These are phyloP conservation scores for Paraphoma sp. DNA, from an alignment of 2,329 filamentous ascomycete genomes.

Conservation along the genomic window DNA sequence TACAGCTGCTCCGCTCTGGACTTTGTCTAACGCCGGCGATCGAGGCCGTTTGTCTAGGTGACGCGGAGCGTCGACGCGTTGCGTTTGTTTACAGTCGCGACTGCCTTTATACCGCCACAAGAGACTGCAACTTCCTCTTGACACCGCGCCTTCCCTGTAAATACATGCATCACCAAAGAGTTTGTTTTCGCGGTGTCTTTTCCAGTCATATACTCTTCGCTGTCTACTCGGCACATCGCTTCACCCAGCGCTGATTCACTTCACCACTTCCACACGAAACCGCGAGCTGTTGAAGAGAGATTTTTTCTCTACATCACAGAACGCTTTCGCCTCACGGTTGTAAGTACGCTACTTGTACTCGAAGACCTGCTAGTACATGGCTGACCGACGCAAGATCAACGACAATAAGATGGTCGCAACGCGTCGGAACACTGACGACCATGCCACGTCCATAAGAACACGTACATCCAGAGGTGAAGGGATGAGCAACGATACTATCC, in stretches of 20 bases:
- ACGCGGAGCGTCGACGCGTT: background rate
- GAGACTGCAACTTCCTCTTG: conserved; percentile 14
- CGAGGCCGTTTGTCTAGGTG: background rate
- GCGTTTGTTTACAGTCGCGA: conserved; percentile 9
- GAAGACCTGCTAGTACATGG: background rate
- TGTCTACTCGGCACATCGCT: background rate
- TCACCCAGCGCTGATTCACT: background rate
- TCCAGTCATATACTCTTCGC: background rate
- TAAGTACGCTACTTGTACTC: background rate
- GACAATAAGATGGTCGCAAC: background rate
- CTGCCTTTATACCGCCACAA: conserved; percentile 2
- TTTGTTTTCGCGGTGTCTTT: background rate
- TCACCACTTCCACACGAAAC: background rate
- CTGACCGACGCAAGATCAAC: background rate
- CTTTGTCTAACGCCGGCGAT: background rate
- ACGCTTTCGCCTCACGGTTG: too few species aligned
- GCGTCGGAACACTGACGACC: too few species aligned
- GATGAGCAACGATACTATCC: background rate
- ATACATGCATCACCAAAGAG: conserved; percentile 8
- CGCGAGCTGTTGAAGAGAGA: background rate
- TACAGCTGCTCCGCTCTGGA: background rate
- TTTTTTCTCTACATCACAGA: background rate
- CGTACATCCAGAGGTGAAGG: background rate
- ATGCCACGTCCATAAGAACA: background rate
- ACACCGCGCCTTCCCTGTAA: conserved; percentile 18